phyloP scores from a whole-genome alignment of 164 flowering plant genomes.

The Magnolia kwangsiensis region DNA sequence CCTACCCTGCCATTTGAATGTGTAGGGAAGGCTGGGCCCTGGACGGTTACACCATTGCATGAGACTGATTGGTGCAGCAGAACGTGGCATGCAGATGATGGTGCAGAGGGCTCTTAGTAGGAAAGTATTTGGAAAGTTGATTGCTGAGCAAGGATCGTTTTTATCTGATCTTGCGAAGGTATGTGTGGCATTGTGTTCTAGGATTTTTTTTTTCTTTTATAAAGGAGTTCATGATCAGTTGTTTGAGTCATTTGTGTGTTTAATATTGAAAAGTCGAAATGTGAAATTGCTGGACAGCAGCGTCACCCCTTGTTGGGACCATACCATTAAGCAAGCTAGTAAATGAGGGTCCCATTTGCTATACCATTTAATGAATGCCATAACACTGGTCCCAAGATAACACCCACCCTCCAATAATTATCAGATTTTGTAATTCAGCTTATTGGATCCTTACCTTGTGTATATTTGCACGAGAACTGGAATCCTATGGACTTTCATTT shows the following conservation, averaged over 20 bases:
- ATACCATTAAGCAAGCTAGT: too few relatives aligned
- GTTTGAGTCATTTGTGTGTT: not conserved
- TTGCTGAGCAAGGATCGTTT: conserved; percentile 95
- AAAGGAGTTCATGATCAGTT: not conserved
- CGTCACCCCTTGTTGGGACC: too few relatives aligned
- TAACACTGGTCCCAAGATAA: too few relatives aligned
- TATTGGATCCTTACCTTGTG: too few relatives aligned
- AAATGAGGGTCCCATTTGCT: too few relatives aligned
- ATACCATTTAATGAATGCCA: too few relatives aligned
- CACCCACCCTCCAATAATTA: too few relatives aligned
- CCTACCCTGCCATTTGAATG: conserved; percentile 7
- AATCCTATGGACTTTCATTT: too few relatives aligned
- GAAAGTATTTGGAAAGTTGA: conserved; percentile 79
- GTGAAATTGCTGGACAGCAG: not conserved
- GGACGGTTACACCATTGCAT: conserved; percentile 99
- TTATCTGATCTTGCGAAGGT: conserved; percentile 92
- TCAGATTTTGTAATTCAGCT: too few relatives aligned
- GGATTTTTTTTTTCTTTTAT: not conserved
- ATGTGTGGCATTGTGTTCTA: conserved; percentile 6
- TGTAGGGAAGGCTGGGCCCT: conserved; percentile 94
- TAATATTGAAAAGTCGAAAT: too few relatives aligned
- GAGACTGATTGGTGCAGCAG: conserved; percentile 23
- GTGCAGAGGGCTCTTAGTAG: conserved; percentile 77
- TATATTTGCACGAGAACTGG: too few relatives aligned
- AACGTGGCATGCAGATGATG: conserved; percentile 34